Percentiles rank a stretch among this genome's conserved stretches.
These are phyloP conservation scores for Trametes punicea DNA, from an alignment of 768 basidiomycete genomes.

Conservation along the genomic window DNA sequence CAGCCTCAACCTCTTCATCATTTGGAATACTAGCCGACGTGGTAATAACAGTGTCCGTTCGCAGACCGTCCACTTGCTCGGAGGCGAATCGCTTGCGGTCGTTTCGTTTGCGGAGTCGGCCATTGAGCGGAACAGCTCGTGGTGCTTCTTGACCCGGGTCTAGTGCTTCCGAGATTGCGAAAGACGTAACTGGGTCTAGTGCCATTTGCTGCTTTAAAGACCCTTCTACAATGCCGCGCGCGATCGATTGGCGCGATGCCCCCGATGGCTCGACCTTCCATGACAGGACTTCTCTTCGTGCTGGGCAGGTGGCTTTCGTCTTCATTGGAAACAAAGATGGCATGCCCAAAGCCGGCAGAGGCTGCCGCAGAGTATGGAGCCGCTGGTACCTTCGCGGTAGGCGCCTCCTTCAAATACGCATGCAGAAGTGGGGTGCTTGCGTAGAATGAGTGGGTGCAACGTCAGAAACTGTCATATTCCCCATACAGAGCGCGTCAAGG, in stretches of 20 bases:
- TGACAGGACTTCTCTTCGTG: conserved; percentile 1
- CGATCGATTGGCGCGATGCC: not conserved
- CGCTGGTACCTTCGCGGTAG: not conserved
- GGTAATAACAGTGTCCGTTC: no score
- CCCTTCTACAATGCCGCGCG: not conserved
- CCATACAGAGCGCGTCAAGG: no score
- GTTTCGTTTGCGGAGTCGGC: not conserved
- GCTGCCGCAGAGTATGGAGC: not conserved
- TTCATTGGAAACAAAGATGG: not conserved
- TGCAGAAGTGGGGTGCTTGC: not conserved
- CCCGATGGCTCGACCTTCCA: not conserved
- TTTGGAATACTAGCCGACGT: no score
- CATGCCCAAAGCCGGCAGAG: not conserved
- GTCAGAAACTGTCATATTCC: not conserved
- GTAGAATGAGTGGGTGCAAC: not conserved
- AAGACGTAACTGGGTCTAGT: not conserved
- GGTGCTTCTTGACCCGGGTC: not conserved
- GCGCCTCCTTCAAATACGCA: not conserved
- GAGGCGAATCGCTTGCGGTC: no score
- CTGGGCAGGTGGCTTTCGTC: not conserved
- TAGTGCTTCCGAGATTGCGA: not conserved
- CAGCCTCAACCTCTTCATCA: no score
- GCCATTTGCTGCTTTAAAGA: conserved; percentile 3
- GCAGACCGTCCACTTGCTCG: no score
- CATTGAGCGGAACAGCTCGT: not conserved